Evolutionary conservation across 2,329 filamentous ascomycete species (phyloP).

Genomic region (Fusarium chuoi): DNA sequence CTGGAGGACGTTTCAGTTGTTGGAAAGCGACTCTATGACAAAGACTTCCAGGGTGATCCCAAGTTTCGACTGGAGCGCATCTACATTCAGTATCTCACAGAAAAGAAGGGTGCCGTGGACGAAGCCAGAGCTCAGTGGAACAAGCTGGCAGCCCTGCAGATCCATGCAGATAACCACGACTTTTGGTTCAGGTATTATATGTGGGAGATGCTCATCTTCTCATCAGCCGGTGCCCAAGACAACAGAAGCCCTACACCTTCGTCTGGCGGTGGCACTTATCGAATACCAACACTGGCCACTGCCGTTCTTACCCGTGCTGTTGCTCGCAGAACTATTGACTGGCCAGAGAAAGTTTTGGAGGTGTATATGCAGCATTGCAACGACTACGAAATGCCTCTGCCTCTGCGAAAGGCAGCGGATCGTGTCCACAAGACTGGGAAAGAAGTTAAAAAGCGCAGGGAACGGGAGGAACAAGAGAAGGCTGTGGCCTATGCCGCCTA

Average conservation of each 20-base stretch:
- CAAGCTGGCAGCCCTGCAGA: constrained; percentile 70
- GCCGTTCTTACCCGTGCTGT: constrained; percentile 79
- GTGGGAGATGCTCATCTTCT: constrained; percentile 83
- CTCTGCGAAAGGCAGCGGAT: constrained; percentile 78
- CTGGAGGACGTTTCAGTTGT: constrained; percentile 87
- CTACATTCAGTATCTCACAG: constrained; percentile 89
- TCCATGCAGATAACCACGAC: constrained; percentile 81
- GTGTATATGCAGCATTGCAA: constrained; percentile 85
- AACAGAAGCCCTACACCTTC: constrained; percentile 65
- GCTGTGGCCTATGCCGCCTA: constrained; percentile 61
- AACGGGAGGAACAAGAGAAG: constrained; percentile 71
- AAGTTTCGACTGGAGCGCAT: constrained; percentile 90
- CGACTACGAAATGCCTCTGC: constrained; percentile 84
- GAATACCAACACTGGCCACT: constrained; percentile 79
- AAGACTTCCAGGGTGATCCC: constrained; percentile 84
- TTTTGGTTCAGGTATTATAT: constrained; percentile 95
- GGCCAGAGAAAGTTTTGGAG: constrained; percentile 80
- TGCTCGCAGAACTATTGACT: constrained; percentile 71
- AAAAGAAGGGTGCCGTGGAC: constrained; percentile 81
- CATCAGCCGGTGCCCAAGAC: constrained; percentile 52
- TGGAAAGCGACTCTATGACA: constrained; percentile 78
- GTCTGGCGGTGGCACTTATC: constrained; percentile 58
- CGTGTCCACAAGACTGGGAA: constrained; percentile 76
- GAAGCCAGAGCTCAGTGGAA: constrained; percentile 84
- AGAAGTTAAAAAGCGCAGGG: constrained; percentile 70